Evolutionary conservation across 1,139 yeast species (phyloP), one percentile per base, ranked within the genome.

Genomic region (Entelexis paramagnoliae): DNA sequence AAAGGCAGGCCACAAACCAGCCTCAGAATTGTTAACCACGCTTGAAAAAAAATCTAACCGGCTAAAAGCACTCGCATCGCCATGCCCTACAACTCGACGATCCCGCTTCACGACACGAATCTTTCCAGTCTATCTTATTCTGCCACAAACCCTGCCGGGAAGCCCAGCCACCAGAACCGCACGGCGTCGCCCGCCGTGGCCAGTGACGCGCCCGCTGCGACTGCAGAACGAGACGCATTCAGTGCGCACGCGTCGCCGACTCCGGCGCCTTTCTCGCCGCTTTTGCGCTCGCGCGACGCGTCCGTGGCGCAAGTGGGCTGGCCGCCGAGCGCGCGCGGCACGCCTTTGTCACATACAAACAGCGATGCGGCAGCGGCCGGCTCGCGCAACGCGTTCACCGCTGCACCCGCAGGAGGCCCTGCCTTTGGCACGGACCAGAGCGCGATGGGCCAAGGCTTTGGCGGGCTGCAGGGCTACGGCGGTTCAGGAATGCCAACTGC

Each of bases 1-100:
- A 30, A 42, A 42, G 46, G 30, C 34, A 14, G 35, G 11, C 36
- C 46, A 30, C 46, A 30, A 30, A 42, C 46, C 36, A 42, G 16
- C 40, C 8, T 26, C 19, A 8, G n/a, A 19, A n/a, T 35, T 36
- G 26, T 36, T 36, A 33, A n/a, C 33, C 43, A 29, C 19, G 19
- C n/a, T n/a, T 42, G n/a, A 30, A 42, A 42, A 42, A 42, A 42
- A 42, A 42, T 19, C 8, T 9, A 20, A 3, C 17, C 8, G 7
- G 6, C 16, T 14, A n/a, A 9, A 16, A 17, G 3, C 7, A n/a
- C 36, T 7, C 36, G 8, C 36, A 30, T 19, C 35, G 19, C 36
- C 6, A 42, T 42, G 38, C 33, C 47, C 9, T 43, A 33, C 47
- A 43, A 43, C 47, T 11, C 47, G 4, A 13, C 39, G 30, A 33